phyloP scores from a whole-genome alignment of 345 rosid genomes.

The Cardiospermum halicacabum region DNA sequence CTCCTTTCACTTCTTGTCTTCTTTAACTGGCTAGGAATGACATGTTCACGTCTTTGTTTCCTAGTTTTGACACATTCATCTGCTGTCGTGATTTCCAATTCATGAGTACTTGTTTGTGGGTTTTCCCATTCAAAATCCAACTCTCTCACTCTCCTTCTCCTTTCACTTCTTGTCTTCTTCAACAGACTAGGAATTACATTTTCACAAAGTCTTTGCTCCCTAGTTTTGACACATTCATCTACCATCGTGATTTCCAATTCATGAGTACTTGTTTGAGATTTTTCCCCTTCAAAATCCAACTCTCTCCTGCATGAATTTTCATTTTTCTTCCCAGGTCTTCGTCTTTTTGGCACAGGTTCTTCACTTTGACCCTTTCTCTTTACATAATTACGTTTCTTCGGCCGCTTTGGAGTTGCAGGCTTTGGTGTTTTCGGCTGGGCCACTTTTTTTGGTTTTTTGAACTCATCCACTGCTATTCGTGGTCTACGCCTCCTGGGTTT shows the following conservation, averaged over 20 bases:
- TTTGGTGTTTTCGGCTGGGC: slow-evolving; percentile 18
- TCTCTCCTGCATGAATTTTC: background rate
- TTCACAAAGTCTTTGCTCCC: background rate
- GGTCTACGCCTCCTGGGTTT: slow-evolving; percentile 30
- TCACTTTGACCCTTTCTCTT: background rate
- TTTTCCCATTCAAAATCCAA: no score
- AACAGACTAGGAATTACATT: background rate
- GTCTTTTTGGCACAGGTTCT: slow-evolving; percentile 2
- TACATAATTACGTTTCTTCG: slow-evolving; percentile 12
- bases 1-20: slow-evolving; percentile 21
- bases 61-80: background rate
- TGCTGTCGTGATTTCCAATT: background rate
- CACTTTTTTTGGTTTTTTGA: background rate
- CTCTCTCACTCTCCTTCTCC: slow-evolving; percentile 18
- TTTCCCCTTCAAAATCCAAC: slow-evolving; percentile 7
- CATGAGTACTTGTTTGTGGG: background rate
- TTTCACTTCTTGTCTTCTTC: slow-evolving; percentile 19
- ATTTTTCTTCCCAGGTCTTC: background rate
- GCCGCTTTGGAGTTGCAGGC: slow-evolving; percentile 6
- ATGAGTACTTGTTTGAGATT: background rate
- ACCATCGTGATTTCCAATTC: background rate
- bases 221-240: background rate
- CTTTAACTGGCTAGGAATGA: slow-evolving; percentile 6
- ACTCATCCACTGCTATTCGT: slow-evolving; percentile 22
- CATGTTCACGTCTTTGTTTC: background rate